Evolutionary conservation across 306 rosid genomes (phyloP).

Genomic region (Astragalus membranaceus): DNA sequence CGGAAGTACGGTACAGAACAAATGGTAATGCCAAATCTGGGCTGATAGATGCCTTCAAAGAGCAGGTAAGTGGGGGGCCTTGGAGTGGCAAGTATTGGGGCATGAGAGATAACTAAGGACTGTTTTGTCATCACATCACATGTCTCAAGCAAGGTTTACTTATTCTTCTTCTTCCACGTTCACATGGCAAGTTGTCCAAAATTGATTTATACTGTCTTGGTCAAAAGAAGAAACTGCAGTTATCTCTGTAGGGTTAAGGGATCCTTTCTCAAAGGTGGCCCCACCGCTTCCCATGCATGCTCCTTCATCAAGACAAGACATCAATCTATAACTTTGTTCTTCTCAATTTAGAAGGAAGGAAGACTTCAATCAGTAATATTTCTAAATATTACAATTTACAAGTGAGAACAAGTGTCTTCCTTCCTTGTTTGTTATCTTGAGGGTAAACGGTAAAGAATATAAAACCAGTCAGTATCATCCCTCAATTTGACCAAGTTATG

Average conservation of each 20-base stretch:
- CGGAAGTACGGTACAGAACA: no score
- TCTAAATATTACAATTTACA: neutral
- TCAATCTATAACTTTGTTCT: no score
- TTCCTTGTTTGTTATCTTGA: neutral
- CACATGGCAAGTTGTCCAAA: conserved; percentile 29
- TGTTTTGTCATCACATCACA: conserved; percentile 12
- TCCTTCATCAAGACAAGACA: neutral
- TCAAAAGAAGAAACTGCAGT: neutral
- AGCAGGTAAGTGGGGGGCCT: conserved; percentile 6
- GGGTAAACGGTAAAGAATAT: neutral
- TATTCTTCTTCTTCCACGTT: neutral
- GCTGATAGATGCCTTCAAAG: no score
- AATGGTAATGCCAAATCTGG: no score
- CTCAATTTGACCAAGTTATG: conserved; percentile 9
- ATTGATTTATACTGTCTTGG: conserved; percentile 8
- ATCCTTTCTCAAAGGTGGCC: conserved; percentile 3
- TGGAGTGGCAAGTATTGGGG: conserved; percentile 24
- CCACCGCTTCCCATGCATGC: neutral
- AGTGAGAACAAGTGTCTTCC: neutral
- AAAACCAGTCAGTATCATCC: neutral
- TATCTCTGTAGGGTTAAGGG: neutral
- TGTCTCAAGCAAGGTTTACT: neutral
- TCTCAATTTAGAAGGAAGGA: neutral
- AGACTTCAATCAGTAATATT: neutral
- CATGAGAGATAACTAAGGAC: conserved; percentile 5